Evolutionary conservation across 78 protist species (phyloP), one percentile per base, ranked within the genome.

Genomic region (Creolimax fragrantissima): DNA sequence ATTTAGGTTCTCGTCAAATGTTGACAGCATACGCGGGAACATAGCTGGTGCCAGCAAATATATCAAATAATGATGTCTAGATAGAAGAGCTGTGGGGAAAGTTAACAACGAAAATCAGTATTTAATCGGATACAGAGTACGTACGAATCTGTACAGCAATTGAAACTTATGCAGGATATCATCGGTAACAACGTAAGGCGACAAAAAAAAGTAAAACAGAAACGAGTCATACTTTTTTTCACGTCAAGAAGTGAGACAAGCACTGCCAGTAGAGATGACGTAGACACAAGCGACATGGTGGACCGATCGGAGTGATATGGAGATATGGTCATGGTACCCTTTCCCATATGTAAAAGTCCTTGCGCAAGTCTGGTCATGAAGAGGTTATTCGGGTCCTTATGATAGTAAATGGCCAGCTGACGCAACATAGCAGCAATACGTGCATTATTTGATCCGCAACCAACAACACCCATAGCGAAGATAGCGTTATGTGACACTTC

Each of bases 331-430:
- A 98, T 84, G 24, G 96, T 96, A 45, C 99, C 99, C 92, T 99
- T 99, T 94, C 99, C 99, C 88, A 97, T 66, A 95, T 96, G 96
- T 35, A 97, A 81, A 35, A 98, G 94, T 3, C 99, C 99, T 94
- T 97, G 98, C 2, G 98, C 97, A 7, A 97, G 39, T 17, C 98
- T 83, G 45, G 97, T 97, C 74, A 94, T 67, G 85, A 97, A 96
- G 43, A 97, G 43, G 41, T 7, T n/a, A 86, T 84, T 74, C 47
- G 92, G 44, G 41, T 94, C 96, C 95, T 93, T 94, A 37, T 41
- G 32, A 93, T 97, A 97, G 92, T 93, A 98, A 45, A 84, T 88
- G 35, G 98, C 95, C 81, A 98, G 95, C 24, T 96, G 93, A 41
- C 98, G 95, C 35, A 99, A 93, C 91, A 96, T 84, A 66, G 45